phyloP scores from a whole-genome alignment of 192 early-diverging fungal species.

The Backusella circina region DNA sequence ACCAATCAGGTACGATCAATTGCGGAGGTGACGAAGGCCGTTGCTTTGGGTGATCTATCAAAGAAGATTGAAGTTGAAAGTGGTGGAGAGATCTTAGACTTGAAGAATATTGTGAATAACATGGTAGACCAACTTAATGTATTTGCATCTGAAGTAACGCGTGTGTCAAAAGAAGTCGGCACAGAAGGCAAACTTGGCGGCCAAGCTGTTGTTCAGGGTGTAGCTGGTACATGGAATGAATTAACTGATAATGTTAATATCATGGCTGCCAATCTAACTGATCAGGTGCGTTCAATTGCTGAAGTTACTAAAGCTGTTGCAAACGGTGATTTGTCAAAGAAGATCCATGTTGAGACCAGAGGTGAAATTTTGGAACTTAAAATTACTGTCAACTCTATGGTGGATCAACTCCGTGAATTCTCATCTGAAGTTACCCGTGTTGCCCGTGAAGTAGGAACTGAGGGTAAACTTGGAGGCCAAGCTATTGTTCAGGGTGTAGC shows the following conservation, averaged over 20 bases:
- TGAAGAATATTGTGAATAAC: neutral
- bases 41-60: neutral
- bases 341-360: neutral
- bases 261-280: neutral
- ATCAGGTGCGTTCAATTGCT: neutral
- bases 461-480: slow-evolving; percentile 61
- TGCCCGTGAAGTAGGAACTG: slow-evolving; percentile 66
- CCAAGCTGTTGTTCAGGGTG: neutral
- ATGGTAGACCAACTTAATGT: neutral
- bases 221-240: neutral
- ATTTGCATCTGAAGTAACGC: neutral
- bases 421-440: slow-evolving; percentile 62
- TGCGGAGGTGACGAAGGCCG: neutral
- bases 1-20: neutral
- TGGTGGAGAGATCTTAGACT: neutral
- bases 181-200: neutral
- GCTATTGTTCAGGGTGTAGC: slow-evolving; percentile 36
- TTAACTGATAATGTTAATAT: neutral
- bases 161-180: neutral
- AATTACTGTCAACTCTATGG: neutral
- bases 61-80: neutral
- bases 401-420: neutral
- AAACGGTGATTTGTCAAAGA: neutral
- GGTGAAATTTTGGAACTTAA: neutral
- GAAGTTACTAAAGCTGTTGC: neutral